These are phyloP conservation scores for Colletotrichum gigasporum DNA, from an alignment of 2,329 filamentous ascomycete species.

Conservation along the genomic window DNA sequence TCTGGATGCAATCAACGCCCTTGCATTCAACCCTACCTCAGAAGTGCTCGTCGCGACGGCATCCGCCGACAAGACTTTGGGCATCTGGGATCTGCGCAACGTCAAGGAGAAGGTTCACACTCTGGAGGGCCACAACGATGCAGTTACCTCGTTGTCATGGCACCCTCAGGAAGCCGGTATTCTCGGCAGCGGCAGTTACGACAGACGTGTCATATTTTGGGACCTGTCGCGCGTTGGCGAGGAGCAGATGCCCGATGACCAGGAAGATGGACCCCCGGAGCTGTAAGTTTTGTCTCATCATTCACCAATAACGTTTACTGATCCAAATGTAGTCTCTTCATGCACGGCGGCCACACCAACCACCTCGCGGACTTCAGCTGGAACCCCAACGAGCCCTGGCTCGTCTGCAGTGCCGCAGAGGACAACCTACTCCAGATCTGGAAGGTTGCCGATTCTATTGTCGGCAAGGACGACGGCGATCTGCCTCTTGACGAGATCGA, in stretches of 20 bases:
- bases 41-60: constrained; percentile 92
- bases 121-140: constrained; percentile 86
- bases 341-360: constrained; percentile 99
- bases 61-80: constrained; percentile 94
- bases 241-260: constrained; percentile 94
- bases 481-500: constrained; percentile 82
- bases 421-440: constrained; percentile 97
- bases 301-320: constrained; percentile 23
- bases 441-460: constrained; percentile 86
- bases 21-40: constrained; percentile 92
- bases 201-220: constrained; percentile 95
- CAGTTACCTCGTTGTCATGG: constrained; percentile 93
- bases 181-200: constrained; percentile 90
- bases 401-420: constrained; percentile 93
- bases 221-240: constrained; percentile 91
- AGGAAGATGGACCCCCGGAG: constrained; percentile 93
- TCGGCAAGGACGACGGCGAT: constrained; percentile 79
- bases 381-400: constrained; percentile 97
- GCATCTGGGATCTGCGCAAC: constrained; percentile 93
- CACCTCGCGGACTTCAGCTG: constrained; percentile 96
- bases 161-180: constrained; percentile 91
- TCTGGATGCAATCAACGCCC: constrained; percentile 91
- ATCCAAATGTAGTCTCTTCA: constrained; percentile 75
- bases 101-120: constrained; percentile 90
- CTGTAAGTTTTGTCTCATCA: constrained; percentile 62